A percentile compares a stretch with the other conserved stretches of the same genome.
Evolutionary conservation across 2,329 filamentous ascomycete species (phyloP).

Genomic region (Didymella sp.): DNA sequence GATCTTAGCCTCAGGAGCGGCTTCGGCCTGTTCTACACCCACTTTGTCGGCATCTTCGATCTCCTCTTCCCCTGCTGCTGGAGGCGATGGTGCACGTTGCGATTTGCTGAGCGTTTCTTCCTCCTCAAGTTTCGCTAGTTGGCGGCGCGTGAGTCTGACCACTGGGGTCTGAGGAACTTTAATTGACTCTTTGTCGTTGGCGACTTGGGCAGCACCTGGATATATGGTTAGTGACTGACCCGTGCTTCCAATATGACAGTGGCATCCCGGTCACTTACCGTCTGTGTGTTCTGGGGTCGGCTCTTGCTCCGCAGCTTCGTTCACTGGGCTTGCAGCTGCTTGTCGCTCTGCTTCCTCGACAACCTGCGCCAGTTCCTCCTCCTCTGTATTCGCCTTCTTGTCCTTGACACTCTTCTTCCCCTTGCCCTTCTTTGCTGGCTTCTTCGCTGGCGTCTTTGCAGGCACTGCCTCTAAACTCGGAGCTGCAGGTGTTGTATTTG

Average conservation of each 20-base stretch:
- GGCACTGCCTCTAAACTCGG: constrained; percentile 27
- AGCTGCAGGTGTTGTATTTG: constrained; percentile 38
- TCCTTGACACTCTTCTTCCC: constrained; percentile 43
- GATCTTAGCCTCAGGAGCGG: neutral
- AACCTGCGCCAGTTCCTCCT: constrained; percentile 27
- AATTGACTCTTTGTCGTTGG: constrained; percentile 32
- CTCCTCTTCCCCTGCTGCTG: neutral
- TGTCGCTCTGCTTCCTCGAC: constrained; percentile 33
- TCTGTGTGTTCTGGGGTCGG: constrained; percentile 20
- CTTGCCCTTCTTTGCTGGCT: constrained; percentile 42
- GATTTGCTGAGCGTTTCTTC: constrained; percentile 37
- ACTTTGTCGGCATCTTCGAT: neutral
- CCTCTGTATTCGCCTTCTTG: constrained; percentile 40
- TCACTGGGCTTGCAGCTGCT: constrained; percentile 27
- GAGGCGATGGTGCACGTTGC: constrained; percentile 20
- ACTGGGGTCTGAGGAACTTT: constrained; percentile 37
- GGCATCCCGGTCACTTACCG: constrained; percentile 27
- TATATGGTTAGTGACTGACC: constrained; percentile 26
- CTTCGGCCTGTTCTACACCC: neutral
- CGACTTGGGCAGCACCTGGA: constrained; percentile 30
- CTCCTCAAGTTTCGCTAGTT: constrained; percentile 45
- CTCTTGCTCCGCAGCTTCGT: constrained; percentile 33
- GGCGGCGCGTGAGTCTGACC: constrained; percentile 45
- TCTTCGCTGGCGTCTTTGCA: constrained; percentile 31
- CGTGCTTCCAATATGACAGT: constrained; percentile 12